Base-by-base conservation (phyloP, 305 asterid species). In the Fraxinus greggii region DNA sequence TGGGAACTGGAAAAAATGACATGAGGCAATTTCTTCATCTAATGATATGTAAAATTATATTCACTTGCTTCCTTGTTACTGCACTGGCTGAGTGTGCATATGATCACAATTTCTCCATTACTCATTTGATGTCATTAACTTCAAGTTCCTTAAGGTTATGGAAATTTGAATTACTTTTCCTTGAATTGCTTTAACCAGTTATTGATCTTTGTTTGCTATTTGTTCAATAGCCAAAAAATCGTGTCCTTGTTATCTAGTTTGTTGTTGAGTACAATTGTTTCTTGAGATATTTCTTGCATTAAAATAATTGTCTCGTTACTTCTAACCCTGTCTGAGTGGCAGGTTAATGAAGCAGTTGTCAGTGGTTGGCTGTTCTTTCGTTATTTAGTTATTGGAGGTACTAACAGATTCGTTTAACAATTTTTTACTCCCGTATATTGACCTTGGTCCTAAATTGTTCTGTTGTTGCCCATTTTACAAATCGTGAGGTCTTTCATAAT, bases 321-420 rank as follows among this genome's bases (percentile, higher is more conserved):
- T 76, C 40, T 83, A 28, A 32, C 76, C 86, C 78, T 84, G 81
- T 84, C 72, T 77, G 78, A 72, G 83, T 90, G 88, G 81, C 90
- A 96, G 99, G 95, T 94, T 74, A 94, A 90, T 88, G 99, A 96
- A 87, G 98, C 97, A 79, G 98, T 96, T 75, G 98, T 96, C 86
- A 85, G 90, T 42, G 98, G 98, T 85, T 96, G 99, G 99, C 87
- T 96, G 83, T 96, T 96, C 93, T 96, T 96, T 74, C 98, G 98
- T 38, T 96, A 94, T 86, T 84, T 96, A 81, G 98, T 94, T 86
- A 93, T 96, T 85, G 99, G 99, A 94, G 99, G 99, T 94, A 91
- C 81, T 31, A 75, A 63, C 32, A 48, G 81, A 79, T 67, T 70
- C 70, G n/a, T 69, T 72, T 12, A 32, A 79, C 61, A 80, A 70